Percentiles rank a stretch among this genome's conserved stretches.
Evolutionary conservation across 2,329 filamentous ascomycete genomes (phyloP).

Genomic region (Colletotrichum simmondsii): DNA sequence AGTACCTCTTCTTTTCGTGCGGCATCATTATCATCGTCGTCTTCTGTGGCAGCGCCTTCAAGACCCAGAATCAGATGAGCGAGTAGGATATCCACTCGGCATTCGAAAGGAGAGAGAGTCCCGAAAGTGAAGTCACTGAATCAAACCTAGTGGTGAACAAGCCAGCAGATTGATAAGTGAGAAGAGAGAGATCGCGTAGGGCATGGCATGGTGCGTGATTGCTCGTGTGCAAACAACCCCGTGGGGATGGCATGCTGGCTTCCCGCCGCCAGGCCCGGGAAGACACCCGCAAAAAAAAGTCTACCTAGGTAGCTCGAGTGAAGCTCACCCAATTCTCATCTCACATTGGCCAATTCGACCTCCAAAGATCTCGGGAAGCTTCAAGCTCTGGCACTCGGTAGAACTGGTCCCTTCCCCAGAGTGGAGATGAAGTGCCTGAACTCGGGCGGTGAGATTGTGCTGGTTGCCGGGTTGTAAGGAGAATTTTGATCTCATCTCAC

Average conservation of each 20-base stretch:
- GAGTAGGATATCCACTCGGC: not conserved
- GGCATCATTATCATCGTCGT: not conserved
- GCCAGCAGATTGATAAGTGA: not conserved
- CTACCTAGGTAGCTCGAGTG: not conserved
- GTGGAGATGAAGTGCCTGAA: constrained; percentile 5
- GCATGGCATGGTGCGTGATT: not conserved
- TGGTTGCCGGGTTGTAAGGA: not conserved
- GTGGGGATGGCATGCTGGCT: constrained; percentile 4
- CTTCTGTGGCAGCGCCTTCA: not conserved
- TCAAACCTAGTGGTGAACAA: not conserved
- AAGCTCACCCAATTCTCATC: constrained; percentile 24
- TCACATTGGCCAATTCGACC: constrained; percentile 32
- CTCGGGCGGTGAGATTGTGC: not conserved
- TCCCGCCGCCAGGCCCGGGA: constrained; percentile 20
- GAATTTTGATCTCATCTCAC: not conserved
- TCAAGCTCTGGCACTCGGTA: not conserved
- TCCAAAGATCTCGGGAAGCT: constrained; percentile 9
- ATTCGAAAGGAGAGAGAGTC: not conserved
- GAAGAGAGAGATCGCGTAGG: not conserved
- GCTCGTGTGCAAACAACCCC: not conserved
- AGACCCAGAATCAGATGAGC: not conserved
- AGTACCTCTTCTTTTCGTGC: not conserved
- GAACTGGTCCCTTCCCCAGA: not conserved
- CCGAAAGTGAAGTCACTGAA: not conserved
- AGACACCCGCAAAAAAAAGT: constrained; percentile 5